Evolutionary conservation across 2,329 filamentous ascomycete genomes (phyloP).

Genomic region (Immersiporthe knoxdaviesiana): DNA sequence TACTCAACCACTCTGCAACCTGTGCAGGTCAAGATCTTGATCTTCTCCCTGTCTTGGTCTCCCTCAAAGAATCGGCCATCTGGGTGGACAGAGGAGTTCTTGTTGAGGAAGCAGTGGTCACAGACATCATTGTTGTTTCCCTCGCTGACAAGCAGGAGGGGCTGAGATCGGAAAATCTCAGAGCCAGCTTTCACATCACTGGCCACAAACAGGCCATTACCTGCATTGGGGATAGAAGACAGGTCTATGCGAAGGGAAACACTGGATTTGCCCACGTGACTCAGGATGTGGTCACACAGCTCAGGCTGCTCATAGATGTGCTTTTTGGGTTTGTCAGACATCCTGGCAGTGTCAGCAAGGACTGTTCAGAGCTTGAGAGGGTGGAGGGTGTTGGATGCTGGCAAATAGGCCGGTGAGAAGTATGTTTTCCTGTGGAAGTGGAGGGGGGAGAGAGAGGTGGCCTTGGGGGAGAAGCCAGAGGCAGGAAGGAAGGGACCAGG

Average conservation of each 20-base stretch:
- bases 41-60: background rate
- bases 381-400: too few species aligned
- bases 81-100: slow-evolving; percentile 14
- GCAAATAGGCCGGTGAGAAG: background rate
- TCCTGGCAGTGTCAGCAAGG: background rate
- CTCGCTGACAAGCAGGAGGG: slow-evolving; percentile 32
- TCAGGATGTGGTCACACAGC: slow-evolving; percentile 23
- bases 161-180: slow-evolving; percentile 36
- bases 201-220: slow-evolving; percentile 36
- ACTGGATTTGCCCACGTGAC: background rate
- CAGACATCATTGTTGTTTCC: slow-evolving; percentile 31
- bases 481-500: background rate
- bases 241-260: slow-evolving; percentile 15
- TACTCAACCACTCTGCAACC: slow-evolving; percentile 36
- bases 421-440: background rate
- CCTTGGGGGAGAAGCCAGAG: background rate
- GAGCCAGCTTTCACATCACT: slow-evolving; percentile 30
- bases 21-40: slow-evolving; percentile 30
- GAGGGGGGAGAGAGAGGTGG: background rate
- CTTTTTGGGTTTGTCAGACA: slow-evolving; percentile 8
- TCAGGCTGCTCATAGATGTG: slow-evolving; percentile 23
- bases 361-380: background rate
- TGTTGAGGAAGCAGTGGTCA: slow-evolving; percentile 36
- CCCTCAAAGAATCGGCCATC: slow-evolving; percentile 21
- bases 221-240: slow-evolving; percentile 32